Base-by-base conservation (phyloP, 1,284 basidiomycete genomes). In the Mycena sp. region DNA sequence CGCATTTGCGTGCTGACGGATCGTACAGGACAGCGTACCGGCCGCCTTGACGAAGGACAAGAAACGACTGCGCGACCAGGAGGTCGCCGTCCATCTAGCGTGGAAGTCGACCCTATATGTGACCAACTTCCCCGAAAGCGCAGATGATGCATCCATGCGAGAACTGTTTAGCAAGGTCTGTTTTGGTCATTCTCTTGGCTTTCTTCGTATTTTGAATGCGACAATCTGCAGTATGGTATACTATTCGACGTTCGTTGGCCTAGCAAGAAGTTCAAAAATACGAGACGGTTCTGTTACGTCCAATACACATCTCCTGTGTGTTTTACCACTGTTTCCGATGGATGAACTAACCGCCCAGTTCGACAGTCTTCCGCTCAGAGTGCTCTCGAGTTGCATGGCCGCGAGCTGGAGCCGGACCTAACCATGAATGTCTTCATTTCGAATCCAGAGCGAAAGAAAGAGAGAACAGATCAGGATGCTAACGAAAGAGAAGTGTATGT, bases 241-340 rank as follows among this genome's bases (percentile, higher is more conserved):
- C 87, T 99, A 53, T 94, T 99, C 63, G 95, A 98, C 68, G 93
- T 96, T 14, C 91, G 98, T 19, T 99, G 97, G 98, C 98, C 98
- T 6, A 98, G 95, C 78, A 96, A 96, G 74, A 96, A 97, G 74
- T 97, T 95, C 81, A 96, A 95, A 75, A 87, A 83, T 57, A 91
- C 91, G 1, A 83, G 98, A 26, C 85, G 98, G 14, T 99, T 99
- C 77, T 97, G 94, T 74, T 99, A 99, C 74, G 83, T 99, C 2
- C 96, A 98, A 68, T 98, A 87, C 74, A 91, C 90, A 1, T 89
- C 88, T 23, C 92, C 94, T 0, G 94, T 94, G 70, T 63, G 90
- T 80, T 9, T 75, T 44, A 7, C 48, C 9, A 21, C 48, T 16
- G 17, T 46, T 16, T 12, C 23, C 21, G 11, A n/a, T 37, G 7